phyloP scores from a whole-genome alignment of 805 yeast species.

The Starmerella tilneyi region DNA sequence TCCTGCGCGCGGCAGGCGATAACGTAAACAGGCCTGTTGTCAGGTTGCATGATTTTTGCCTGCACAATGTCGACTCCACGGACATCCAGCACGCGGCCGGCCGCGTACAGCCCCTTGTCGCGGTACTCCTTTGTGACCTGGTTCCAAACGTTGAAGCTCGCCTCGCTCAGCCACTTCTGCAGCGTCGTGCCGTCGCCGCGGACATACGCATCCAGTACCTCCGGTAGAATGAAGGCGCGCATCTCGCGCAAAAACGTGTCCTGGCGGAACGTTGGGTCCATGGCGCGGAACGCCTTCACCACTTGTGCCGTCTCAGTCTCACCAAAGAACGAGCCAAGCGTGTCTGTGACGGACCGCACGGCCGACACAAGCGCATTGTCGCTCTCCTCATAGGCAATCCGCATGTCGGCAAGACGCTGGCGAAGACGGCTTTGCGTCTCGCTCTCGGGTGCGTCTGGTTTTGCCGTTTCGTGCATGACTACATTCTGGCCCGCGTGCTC shows the following conservation, averaged over 20 bases:
- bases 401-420: slow-evolving; percentile 47
- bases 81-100: slow-evolving; percentile 83
- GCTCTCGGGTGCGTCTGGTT: slow-evolving; percentile 54
- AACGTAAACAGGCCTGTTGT: slow-evolving; percentile 84
- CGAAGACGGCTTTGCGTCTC: slow-evolving; percentile 52
- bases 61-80: slow-evolving; percentile 89
- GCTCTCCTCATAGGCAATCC: slow-evolving; percentile 66
- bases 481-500: slow-evolving; percentile 62
- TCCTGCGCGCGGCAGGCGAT: slow-evolving; percentile 96
- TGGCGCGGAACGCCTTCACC: slow-evolving; percentile 67
- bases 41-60: slow-evolving; percentile 79
- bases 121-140: slow-evolving; percentile 86
- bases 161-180: slow-evolving; percentile 90
- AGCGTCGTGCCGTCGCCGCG: slow-evolving; percentile 77
- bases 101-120: slow-evolving; percentile 85
- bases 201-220: slow-evolving; percentile 86
- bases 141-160: slow-evolving; percentile 88
- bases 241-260: slow-evolving; percentile 71
- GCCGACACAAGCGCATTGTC: slow-evolving; percentile 82
- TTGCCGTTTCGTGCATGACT: slow-evolving; percentile 70
- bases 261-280: slow-evolving; percentile 80
- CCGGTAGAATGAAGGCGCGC: slow-evolving; percentile 90
- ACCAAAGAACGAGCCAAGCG: slow-evolving; percentile 78
- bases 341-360: slow-evolving; percentile 67
- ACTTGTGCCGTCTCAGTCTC: slow-evolving; percentile 96